Conservation (phyloP, 495 filamentous ascomycete genomes). For the Bryoglossum gracile region DNA sequence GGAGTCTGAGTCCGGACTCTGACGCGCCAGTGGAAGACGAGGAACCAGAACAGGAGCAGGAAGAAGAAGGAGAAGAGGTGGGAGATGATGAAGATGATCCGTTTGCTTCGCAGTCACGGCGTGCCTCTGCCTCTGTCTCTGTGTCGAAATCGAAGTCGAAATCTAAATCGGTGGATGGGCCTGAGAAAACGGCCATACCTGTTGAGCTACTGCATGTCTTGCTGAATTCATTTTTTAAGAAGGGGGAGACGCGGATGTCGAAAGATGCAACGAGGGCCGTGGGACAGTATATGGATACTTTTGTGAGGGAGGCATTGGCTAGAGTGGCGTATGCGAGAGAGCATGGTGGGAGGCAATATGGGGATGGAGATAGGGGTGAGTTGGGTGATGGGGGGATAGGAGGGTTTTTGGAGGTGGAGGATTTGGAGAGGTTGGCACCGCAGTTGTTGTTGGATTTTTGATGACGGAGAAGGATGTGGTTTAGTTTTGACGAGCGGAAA, state of each 20-base stretch:
- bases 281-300: slow-evolving; percentile 83
- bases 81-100: slow-evolving; percentile 3
- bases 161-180: too few species aligned
- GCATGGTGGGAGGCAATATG: slow-evolving; percentile 32
- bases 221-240: slow-evolving; percentile 65
- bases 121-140: not conserved
- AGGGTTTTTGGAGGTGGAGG: slow-evolving; percentile 72
- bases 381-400: slow-evolving; percentile 30
- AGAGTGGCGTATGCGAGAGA: slow-evolving; percentile 64
- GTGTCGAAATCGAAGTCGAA: not conserved
- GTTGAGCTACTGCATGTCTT: slow-evolving; percentile 64
- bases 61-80: not conserved
- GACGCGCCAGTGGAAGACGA: slow-evolving; percentile 4
- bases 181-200: slow-evolving; percentile 50
- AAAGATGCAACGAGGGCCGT: slow-evolving; percentile 73
- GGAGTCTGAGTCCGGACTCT: slow-evolving; percentile 10
- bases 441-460: slow-evolving; percentile 86
- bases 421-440: slow-evolving; percentile 86
- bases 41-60: not conserved
- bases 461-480: slow-evolving; percentile 8
- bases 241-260: slow-evolving; percentile 57
- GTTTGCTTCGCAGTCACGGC: slow-evolving; percentile 5
- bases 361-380: slow-evolving; percentile 20
- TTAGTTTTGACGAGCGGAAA: not conserved
- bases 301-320: slow-evolving; percentile 87